phyloP scores from a whole-genome alignment of 2,329 filamentous ascomycete species.

The Laburnicola sp. region DNA sequence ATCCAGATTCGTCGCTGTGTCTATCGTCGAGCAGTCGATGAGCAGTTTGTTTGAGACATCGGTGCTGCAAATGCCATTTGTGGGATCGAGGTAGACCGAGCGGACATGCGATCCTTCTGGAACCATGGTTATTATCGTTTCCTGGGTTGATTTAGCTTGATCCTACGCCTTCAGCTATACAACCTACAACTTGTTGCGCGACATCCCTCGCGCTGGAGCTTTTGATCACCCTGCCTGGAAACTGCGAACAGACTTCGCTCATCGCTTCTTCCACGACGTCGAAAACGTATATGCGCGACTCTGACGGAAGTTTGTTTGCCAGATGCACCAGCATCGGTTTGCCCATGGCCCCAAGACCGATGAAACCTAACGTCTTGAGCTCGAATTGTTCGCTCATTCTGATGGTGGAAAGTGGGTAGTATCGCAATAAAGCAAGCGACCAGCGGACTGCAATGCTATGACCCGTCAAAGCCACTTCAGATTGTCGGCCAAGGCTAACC shows the following conservation, averaged over 20 bases:
- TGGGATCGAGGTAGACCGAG: constrained; percentile 54
- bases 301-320: constrained; percentile 50
- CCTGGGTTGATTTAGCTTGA: constrained; percentile 37
- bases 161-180: background rate
- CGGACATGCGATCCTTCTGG: constrained; percentile 57
- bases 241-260: constrained; percentile 49
- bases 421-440: too few relatives aligned
- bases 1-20: constrained; percentile 54
- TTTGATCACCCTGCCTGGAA: constrained; percentile 45
- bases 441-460: background rate
- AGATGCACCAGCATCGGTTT: constrained; percentile 58
- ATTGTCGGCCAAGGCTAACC: background rate
- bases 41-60: constrained; percentile 52
- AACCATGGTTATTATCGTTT: constrained; percentile 58
- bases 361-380: constrained; percentile 51
- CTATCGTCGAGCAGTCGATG: constrained; percentile 61
- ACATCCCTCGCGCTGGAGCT: constrained; percentile 53
- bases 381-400: constrained; percentile 26
- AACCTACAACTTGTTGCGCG: constrained; percentile 53
- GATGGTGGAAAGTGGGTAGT: background rate
- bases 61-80: constrained; percentile 49
- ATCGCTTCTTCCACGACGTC: constrained; percentile 52
- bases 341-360: constrained; percentile 61
- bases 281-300: constrained; percentile 53
- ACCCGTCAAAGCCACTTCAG: background rate